Conservation (phyloP, 805 yeast species). For the Scheffersomyces ergatensis region DNA sequence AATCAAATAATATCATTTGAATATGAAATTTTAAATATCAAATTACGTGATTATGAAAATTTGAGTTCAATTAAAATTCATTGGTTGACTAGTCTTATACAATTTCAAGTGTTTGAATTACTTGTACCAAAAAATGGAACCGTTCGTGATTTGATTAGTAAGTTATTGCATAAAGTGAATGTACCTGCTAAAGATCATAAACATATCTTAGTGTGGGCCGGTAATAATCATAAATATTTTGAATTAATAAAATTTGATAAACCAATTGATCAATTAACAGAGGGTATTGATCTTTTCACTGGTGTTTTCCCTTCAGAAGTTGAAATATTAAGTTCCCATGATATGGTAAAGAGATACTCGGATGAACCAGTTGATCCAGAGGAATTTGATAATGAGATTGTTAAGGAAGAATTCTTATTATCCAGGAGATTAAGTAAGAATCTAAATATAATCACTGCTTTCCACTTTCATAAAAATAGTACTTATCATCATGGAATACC, state of each 20-base stretch:
- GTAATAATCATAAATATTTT: constrained; percentile 36
- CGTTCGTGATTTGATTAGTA: constrained; percentile 49
- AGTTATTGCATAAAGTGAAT: constrained; percentile 53
- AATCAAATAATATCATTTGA: constrained; percentile 49
- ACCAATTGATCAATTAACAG: constrained; percentile 30
- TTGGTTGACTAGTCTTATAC: constrained; percentile 72
- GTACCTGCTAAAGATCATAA: constrained; percentile 46
- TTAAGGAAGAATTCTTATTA: constrained; percentile 19
- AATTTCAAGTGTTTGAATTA: constrained; percentile 66
- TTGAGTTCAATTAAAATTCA: constrained; percentile 62
- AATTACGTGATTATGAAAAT: constrained; percentile 74
- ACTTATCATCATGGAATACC: constrained; percentile 78
- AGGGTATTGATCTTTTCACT: constrained; percentile 34
- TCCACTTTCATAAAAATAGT: constrained; percentile 74
- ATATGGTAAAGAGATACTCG: constrained; percentile 25
- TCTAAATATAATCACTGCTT: constrained; percentile 56
- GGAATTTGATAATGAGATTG: constrained; percentile 23
- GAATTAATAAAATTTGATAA: constrained; percentile 37
- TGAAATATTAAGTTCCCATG: constrained; percentile 33
- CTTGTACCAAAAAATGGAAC: constrained; percentile 64
- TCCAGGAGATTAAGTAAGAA: constrained; percentile 23
- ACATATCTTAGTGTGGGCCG: constrained; percentile 58
- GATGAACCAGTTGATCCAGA: constrained; percentile 16
- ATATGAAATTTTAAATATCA: constrained; percentile 75
- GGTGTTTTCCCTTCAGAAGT: constrained; percentile 45